Evolutionary conservation across 495 filamentous ascomycete genomes (phyloP).

Genomic region (Lineolata rhizophorae): DNA sequence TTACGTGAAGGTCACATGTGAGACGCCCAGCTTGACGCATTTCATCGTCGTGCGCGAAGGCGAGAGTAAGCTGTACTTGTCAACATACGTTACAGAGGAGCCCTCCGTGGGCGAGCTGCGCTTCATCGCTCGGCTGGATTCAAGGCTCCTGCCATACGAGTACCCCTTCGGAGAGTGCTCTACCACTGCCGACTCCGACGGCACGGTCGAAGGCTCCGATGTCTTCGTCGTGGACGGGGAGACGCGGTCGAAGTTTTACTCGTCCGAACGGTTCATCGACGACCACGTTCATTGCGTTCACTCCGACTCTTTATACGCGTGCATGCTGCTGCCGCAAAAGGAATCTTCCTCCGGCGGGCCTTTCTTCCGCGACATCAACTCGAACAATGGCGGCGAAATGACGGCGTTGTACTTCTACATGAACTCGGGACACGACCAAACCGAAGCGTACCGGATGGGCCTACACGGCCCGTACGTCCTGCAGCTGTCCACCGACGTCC

Average conservation of each 20-base stretch:
- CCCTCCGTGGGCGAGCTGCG: slow-evolving; percentile 39
- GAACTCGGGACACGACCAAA: slow-evolving; percentile 42
- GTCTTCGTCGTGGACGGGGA: slow-evolving; percentile 38
- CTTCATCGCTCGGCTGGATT: slow-evolving; percentile 38
- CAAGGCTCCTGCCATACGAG: slow-evolving; percentile 30
- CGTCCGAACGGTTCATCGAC: slow-evolving; percentile 42
- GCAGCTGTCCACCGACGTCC: slow-evolving; percentile 34
- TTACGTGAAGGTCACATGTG: slow-evolving; percentile 40
- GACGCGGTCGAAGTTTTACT: slow-evolving; percentile 49
- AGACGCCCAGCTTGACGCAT: slow-evolving; percentile 35
- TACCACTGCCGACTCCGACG: slow-evolving; percentile 26
- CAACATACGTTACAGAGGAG: slow-evolving; percentile 37
- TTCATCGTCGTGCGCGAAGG: slow-evolving; percentile 39
- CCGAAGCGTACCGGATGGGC: slow-evolving; percentile 36
- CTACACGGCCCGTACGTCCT: slow-evolving; percentile 47
- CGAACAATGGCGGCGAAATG: slow-evolving; percentile 34
- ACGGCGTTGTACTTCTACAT: slow-evolving; percentile 48
- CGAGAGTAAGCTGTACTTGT: slow-evolving; percentile 37
- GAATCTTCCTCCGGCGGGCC: slow-evolving; percentile 32
- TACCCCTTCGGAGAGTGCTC: slow-evolving; percentile 26
- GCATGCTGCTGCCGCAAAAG: slow-evolving; percentile 24
- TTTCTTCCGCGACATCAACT: slow-evolving; percentile 41
- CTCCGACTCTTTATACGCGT: slow-evolving; percentile 22
- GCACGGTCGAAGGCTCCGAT: slow-evolving; percentile 36
- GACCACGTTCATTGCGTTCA: slow-evolving; percentile 38